A percentile compares a stretch with the other conserved stretches of the same genome.
Evolutionary conservation across 495 filamentous ascomycete species (phyloP).

Genomic region (Penicillium samsonianum): DNA sequence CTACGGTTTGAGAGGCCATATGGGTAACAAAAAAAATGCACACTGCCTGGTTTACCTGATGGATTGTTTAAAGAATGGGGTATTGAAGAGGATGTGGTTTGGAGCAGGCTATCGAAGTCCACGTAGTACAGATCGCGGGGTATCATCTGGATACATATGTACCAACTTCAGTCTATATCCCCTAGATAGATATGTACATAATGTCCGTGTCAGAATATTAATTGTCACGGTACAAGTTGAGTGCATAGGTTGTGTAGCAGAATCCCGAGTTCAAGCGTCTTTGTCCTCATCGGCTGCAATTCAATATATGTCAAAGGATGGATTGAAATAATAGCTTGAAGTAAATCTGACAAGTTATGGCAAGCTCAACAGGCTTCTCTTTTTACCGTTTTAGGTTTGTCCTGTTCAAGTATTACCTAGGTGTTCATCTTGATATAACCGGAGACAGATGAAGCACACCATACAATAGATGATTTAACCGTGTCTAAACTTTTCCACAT

Average conservation of each 20-base stretch:
- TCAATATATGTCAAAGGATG: neutral
- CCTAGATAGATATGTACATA: neutral
- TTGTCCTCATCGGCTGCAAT: neutral
- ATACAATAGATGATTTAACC: neutral
- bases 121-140: neutral
- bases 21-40: neutral
- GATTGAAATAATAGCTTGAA: neutral
- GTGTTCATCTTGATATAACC: neutral
- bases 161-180: neutral
- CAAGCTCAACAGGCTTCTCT: neutral
- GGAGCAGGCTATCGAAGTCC: neutral
- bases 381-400: neutral
- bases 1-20: neutral
- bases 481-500: neutral
- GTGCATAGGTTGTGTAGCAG: neutral
- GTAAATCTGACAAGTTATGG: neutral
- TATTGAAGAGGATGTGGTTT: neutral
- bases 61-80: neutral
- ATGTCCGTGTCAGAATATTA: neutral
- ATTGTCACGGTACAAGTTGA: neutral
- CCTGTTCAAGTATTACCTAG: neutral
- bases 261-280: neutral
- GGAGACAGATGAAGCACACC: neutral
- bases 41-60: neutral
- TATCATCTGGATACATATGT: neutral